Base-by-base conservation (phyloP, 208 protist species). In the Trichomonas tenax region DNA sequence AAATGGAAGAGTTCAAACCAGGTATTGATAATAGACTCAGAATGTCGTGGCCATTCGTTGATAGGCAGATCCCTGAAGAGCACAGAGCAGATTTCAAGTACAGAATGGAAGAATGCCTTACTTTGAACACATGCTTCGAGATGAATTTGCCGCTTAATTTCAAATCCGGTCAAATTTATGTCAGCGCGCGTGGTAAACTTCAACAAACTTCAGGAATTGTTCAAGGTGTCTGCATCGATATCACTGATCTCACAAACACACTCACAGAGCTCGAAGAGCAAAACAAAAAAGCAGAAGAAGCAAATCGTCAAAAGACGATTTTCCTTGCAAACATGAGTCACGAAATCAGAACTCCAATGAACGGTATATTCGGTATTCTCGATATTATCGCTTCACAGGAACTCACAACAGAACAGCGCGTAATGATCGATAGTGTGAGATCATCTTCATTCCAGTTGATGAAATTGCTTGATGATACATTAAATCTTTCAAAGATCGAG, bases 261-360 rank as follows among this genome's bases (percentile, higher is more conserved):
- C 41, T 40, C 14, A 44, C 21, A 40, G 81, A 86, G 14, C 34
- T 86, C 14, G 81, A 86, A 86, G 36, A 44, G 14, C 31, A 86
- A 15, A 86, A 86, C 10, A 86, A 41, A 86, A 86, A 36, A 86
- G 81, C 81, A 21, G 81, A 86, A 41, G 81, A 86, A 86, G 81
- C 81, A 44, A 86, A 86, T 41, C 23, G 36, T 14, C 81, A 86
- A 41, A 86, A 86, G 41, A 86, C 81, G 4, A 41, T 58, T 26
- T 96, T 96, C 41, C n/a, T 96, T 3, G 82, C 96, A 31, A 96
- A 84, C 38, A 96, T 96, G 63, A 51, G 17, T 6, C 96, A 96
- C 49, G 96, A 96, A 93, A 84, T 96, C 31, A 86, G 96, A 36
- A 96, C 88, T 15, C 88, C 88, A 58, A 95, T 95, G 88, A 95